A percentile compares a stretch with the other conserved stretches of the same genome.
phyloP scores from a whole-genome alignment of 805 yeast species.

The Starmerella gropengiesseri region DNA sequence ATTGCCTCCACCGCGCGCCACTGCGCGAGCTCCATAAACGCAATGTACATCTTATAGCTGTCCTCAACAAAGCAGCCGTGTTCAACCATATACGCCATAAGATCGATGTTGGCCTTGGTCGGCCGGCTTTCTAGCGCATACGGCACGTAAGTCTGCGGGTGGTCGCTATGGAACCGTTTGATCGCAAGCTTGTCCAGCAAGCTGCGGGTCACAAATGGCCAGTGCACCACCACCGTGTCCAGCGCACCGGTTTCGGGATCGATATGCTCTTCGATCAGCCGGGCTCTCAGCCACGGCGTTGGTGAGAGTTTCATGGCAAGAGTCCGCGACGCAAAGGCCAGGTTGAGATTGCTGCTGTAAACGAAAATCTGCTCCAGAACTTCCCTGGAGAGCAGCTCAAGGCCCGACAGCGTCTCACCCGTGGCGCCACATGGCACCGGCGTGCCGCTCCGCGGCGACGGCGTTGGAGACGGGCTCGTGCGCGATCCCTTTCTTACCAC shows the following conservation, averaged over 20 bases:
- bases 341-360: constrained; percentile 30
- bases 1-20: constrained; percentile 11
- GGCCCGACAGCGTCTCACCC: background rate
- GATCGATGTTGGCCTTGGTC: constrained; percentile 12
- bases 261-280: constrained; percentile 21
- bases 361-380: constrained; percentile 34
- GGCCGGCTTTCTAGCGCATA: constrained; percentile 48
- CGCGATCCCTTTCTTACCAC: background rate
- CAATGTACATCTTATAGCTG: constrained; percentile 9
- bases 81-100: constrained; percentile 26
- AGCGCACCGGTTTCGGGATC: constrained; percentile 12
- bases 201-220: constrained; percentile 23
- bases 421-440: background rate
- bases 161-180: background rate
- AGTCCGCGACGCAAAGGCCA: constrained; percentile 32
- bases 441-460: background rate
- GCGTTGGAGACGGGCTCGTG: background rate
- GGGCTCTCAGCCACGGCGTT: constrained; percentile 21
- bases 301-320: constrained; percentile 28
- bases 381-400: constrained; percentile 35
- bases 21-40: constrained; percentile 3
- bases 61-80: constrained; percentile 19
- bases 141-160: constrained; percentile 61
- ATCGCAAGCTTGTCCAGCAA: constrained; percentile 31
- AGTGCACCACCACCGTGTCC: constrained; percentile 15